These are phyloP conservation scores for Vitis labrusca DNA, from an alignment of 164 flowering plant genomes.

Conservation along the genomic window DNA sequence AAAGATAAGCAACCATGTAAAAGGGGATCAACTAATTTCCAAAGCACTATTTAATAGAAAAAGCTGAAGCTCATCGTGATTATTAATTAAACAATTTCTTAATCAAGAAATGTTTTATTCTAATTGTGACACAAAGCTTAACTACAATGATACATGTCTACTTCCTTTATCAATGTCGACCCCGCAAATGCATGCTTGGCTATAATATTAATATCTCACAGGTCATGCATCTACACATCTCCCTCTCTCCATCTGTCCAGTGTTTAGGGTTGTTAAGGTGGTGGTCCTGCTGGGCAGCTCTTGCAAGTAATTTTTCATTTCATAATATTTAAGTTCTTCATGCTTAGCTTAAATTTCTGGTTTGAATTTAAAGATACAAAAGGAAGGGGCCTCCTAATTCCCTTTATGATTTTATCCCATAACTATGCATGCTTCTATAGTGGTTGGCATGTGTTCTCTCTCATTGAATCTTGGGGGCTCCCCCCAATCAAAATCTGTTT, in stretches of 20 bases:
- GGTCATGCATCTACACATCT: not conserved
- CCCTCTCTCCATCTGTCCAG: constrained; percentile 1
- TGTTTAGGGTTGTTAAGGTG: constrained; percentile 12
- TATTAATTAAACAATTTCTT: constrained; percentile 1
- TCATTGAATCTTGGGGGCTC: constrained; percentile 12
- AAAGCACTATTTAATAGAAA: constrained; percentile 6
- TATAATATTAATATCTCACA: constrained; percentile 21
- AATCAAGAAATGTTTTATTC: constrained; percentile 13
- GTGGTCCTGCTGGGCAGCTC: constrained; percentile 28
- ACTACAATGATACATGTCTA: constrained; percentile 37
- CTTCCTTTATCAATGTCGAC: constrained; percentile 20
- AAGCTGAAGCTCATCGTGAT: constrained; percentile 9
- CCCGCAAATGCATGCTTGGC: constrained; percentile 37
- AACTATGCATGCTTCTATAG: constrained; percentile 26
- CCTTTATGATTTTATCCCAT: constrained; percentile 8
- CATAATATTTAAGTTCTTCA: not conserved
- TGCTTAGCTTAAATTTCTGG: constrained; percentile 40
- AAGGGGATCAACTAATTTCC: constrained; percentile 16
- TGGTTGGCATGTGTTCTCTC: constrained; percentile 50
- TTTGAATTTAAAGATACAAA: constrained; percentile 33
- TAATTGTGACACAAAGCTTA: constrained; percentile 19
- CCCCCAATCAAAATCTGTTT: constrained; percentile 18
- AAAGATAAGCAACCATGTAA: not conserved
- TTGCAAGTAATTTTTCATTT: constrained; percentile 6
- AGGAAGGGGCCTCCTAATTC: constrained; percentile 20